Conservation (phyloP, 139 green algal genomes). For the Chlorella vulgaris region DNA sequence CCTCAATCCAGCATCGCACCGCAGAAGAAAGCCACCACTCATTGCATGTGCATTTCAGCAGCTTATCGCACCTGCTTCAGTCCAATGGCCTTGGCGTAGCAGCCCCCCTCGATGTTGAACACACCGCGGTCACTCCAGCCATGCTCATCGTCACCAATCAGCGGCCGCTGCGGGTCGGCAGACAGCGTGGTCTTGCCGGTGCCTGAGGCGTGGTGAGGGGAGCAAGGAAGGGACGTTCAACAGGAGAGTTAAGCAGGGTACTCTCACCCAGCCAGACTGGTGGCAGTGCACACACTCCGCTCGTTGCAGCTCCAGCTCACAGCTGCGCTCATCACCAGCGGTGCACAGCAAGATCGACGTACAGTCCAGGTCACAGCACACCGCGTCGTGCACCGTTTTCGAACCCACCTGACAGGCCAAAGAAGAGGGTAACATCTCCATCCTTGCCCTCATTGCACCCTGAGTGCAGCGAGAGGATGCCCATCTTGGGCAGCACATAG, state of each 20-base stretch:
- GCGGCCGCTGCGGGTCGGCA: constrained; percentile 76
- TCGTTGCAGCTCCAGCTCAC: too few relatives aligned
- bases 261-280: too few relatives aligned
- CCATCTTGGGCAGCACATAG: constrained; percentile 89
- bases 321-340: too few relatives aligned
- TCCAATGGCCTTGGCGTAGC: constrained; percentile 91
- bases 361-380: too few relatives aligned
- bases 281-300: too few relatives aligned
- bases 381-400: not conserved
- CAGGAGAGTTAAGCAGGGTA: too few relatives aligned
- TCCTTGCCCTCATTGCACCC: constrained; percentile 85
- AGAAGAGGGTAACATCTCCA: constrained; percentile 87
- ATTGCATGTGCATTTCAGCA: not conserved
- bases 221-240: too few relatives aligned
- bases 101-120: constrained; percentile 97
- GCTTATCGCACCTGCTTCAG: constrained; percentile 54
- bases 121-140: constrained; percentile 81
- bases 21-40: not conserved
- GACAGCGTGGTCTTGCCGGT: constrained; percentile 87
- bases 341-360: too few relatives aligned
- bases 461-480: constrained; percentile 91
- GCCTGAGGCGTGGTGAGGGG: constrained; percentile 23
- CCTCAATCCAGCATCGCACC: not conserved
- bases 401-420: constrained; percentile 72
- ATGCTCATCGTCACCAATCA: constrained; percentile 98